A percentile compares a stretch with the other conserved stretches of the same genome.
These are phyloP conservation scores for Paracamarosporium sp. DNA, from an alignment of 2,329 filamentous ascomycete species.

Conservation along the genomic window DNA sequence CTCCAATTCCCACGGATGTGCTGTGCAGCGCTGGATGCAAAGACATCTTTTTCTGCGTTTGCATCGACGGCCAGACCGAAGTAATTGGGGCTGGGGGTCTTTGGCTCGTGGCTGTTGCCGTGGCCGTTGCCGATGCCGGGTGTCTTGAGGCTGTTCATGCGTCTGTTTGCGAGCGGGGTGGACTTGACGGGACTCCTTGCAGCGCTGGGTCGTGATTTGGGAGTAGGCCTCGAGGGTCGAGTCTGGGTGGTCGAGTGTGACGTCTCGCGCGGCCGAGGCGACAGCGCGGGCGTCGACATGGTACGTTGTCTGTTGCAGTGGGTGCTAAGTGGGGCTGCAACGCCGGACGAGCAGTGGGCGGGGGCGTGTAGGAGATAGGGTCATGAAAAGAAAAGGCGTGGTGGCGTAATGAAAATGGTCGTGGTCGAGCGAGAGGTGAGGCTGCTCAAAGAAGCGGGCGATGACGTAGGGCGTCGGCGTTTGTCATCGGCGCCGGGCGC, in stretches of 20 bases:
- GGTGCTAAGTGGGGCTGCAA: conserved; percentile 14
- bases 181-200: conserved; percentile 31
- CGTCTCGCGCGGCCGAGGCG: conserved; percentile 36
- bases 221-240: conserved; percentile 35
- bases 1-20: conserved; percentile 77
- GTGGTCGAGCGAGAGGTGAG: conserved; percentile 5
- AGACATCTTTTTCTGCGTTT: conserved; percentile 58
- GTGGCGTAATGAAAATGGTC: not conserved
- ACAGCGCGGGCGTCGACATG: conserved; percentile 47
- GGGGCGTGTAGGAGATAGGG: conserved; percentile 23
- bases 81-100: conserved; percentile 76
- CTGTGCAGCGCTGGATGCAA: conserved; percentile 65
- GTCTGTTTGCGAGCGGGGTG: conserved; percentile 38
- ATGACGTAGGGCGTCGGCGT: conserved; percentile 5
- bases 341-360: conserved; percentile 18
- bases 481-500: conserved; percentile 7
- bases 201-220: conserved; percentile 36
- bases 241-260: conserved; percentile 31
- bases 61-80: conserved; percentile 78
- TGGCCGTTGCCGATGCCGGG: conserved; percentile 35
- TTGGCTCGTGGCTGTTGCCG: conserved; percentile 33
- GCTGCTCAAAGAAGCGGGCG: conserved; percentile 4
- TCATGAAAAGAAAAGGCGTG: conserved; percentile 30
- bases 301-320: conserved; percentile 12
- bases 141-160: conserved; percentile 42